A percentile compares a stretch with the other conserved stretches of the same genome.
phyloP scores from a whole-genome alignment of 306 rosid genomes.

The Sophora flavescens region DNA sequence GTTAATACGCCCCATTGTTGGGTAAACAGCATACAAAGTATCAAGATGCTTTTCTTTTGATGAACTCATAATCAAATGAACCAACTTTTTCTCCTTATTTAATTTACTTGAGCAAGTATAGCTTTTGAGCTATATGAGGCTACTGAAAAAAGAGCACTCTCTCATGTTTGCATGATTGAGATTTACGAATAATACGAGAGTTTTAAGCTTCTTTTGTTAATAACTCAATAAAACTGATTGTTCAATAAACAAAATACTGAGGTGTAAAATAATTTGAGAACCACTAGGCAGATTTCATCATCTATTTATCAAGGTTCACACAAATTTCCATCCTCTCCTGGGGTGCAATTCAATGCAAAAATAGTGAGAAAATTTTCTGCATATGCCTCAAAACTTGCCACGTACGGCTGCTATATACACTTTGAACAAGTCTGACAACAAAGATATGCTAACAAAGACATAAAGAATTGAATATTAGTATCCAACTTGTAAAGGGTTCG shows the following conservation, averaged over 20 bases:
- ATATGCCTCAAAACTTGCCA: slow-evolving; percentile 9
- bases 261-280: neutral
- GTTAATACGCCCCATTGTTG: slow-evolving; percentile 56
- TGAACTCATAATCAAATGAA: slow-evolving; percentile 35
- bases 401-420: slow-evolving; percentile 36
- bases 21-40: slow-evolving; percentile 62
- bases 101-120: slow-evolving; percentile 29
- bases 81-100: slow-evolving; percentile 36
- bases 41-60: slow-evolving; percentile 49
- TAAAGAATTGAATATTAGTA: slow-evolving; percentile 34
- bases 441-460: slow-evolving; percentile 57
- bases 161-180: slow-evolving; percentile 72
- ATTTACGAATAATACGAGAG: slow-evolving; percentile 31
- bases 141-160: slow-evolving; percentile 37
- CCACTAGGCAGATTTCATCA: neutral
- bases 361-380: neutral
- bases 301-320: neutral
- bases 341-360: neutral
- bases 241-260: slow-evolving; percentile 21
- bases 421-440: slow-evolving; percentile 53
- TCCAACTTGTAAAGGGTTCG: slow-evolving; percentile 41
- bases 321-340: neutral
- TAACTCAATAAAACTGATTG: neutral
- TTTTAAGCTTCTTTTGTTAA: neutral
- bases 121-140: slow-evolving; percentile 49